These are phyloP conservation scores for Golovinomyces cichoracearum DNA, from an alignment of 2,329 filamentous ascomycete species.

Conservation along the genomic window DNA sequence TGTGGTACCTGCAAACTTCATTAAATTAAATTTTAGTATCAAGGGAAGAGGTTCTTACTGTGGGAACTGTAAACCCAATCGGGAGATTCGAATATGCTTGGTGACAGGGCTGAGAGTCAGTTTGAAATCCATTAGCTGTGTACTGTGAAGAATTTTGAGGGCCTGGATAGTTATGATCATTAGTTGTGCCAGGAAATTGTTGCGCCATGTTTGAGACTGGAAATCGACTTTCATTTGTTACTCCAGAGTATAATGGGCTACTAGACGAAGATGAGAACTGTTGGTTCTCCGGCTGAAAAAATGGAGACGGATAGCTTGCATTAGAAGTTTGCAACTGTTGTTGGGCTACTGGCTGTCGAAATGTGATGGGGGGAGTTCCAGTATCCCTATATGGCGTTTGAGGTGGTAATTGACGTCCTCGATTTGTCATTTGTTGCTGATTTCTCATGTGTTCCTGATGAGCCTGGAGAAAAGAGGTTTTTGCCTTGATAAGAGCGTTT, in stretches of 20 bases:
- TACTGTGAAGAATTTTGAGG: background rate
- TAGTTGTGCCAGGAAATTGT: background rate
- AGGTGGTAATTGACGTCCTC: conserved; percentile 24
- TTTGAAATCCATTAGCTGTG: conserved; percentile 1
- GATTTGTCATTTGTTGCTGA: conserved; percentile 28
- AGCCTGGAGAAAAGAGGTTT: conserved; percentile 31
- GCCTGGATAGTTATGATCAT: background rate
- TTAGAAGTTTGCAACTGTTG: conserved; percentile 15
- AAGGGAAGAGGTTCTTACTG: conserved; percentile 7
- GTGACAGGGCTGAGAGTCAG: conserved; percentile 2
- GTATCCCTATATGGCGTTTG: conserved; percentile 42
- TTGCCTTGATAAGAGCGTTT: conserved; percentile 68
- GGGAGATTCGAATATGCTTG: conserved; percentile 1
- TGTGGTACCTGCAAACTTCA: conserved; percentile 5
- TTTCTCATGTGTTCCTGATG: conserved; percentile 29
- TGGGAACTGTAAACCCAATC: conserved; percentile 11
- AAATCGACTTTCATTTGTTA: conserved; percentile 4
- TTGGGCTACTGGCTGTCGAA: conserved; percentile 14
- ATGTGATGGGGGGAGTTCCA: conserved; percentile 40
- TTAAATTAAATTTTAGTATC: background rate
- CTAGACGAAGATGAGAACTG: conserved; percentile 5
- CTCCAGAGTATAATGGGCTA: conserved; percentile 2
- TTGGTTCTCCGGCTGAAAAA: conserved; percentile 9
- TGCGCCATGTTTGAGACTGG: conserved; percentile 1
- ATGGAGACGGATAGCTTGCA: conserved; percentile 15